Evolutionary conservation across 2,329 filamentous ascomycete species (phyloP).

Genomic region (Xylaria sp.): DNA sequence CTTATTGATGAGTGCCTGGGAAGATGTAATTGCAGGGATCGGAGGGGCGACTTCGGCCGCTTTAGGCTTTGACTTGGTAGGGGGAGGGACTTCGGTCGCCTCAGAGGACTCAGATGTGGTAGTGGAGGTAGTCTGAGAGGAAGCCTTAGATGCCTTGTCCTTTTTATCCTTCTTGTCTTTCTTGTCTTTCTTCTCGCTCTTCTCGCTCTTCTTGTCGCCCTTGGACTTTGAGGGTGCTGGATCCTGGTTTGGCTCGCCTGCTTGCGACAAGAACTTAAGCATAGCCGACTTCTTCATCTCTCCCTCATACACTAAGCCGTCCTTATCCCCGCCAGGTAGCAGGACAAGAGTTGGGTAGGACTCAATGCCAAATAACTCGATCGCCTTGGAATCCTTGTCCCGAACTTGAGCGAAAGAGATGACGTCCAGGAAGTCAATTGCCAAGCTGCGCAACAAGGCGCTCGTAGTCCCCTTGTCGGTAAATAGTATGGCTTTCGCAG

Average conservation of each 20-base stretch:
- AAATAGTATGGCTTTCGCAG: conserved; percentile 87
- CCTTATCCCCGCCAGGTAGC: conserved; percentile 71
- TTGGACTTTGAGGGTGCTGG: conserved; percentile 44
- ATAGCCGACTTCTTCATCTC: conserved; percentile 85
- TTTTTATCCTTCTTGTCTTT: conserved; percentile 46
- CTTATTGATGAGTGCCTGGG: conserved; percentile 67
- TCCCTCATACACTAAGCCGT: conserved; percentile 76
- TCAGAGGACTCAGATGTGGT: conserved; percentile 43
- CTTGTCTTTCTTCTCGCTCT: conserved; percentile 43
- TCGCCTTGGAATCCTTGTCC: conserved; percentile 74
- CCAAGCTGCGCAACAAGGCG: conserved; percentile 79
- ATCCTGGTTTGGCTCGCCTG: conserved; percentile 78
- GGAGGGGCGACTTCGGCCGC: conserved; percentile 63
- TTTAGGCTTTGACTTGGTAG: conserved; percentile 51
- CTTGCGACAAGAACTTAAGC: conserved; percentile 81
- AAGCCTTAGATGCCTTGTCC: conserved; percentile 54
- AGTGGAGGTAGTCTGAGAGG: conserved; percentile 45
- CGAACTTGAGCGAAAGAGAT: conserved; percentile 83
- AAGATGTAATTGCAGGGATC: conserved; percentile 68
- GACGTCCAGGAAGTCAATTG: conserved; percentile 86
- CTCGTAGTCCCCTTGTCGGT: conserved; percentile 91
- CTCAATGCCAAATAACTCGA: conserved; percentile 75
- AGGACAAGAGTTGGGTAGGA: conserved; percentile 83
- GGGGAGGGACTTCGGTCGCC: conserved; percentile 45
- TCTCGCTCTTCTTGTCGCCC: conserved; percentile 38